Evolutionary conservation across 345 rosid genomes (phyloP).

Genomic region (Corymbia maculata): DNA sequence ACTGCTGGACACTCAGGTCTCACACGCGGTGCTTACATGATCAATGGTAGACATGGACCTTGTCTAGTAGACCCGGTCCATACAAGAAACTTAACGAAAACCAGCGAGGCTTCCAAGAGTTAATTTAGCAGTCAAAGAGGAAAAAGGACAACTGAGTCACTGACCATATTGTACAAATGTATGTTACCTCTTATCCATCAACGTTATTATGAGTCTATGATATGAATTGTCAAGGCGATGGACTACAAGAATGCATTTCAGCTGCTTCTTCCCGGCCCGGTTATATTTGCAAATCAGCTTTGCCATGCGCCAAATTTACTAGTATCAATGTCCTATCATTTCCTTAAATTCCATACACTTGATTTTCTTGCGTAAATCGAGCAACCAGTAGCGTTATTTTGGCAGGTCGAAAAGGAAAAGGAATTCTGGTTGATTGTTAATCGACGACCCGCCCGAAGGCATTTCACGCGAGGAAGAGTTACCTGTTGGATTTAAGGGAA

Average conservation of each 20-base stretch:
- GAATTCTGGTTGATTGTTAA: not conserved
- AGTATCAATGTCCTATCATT: not conserved
- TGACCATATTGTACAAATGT: not conserved
- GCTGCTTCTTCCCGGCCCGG: not conserved
- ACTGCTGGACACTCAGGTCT: not conserved
- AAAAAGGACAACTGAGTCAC: not conserved
- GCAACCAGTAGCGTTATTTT: not conserved
- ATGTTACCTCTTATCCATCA: not conserved
- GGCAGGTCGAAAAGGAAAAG: not conserved
- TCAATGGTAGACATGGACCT: not conserved
- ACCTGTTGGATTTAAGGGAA: not conserved
- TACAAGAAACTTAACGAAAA: not conserved
- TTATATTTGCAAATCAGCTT: not conserved
- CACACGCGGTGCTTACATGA: not conserved
- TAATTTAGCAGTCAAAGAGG: not conserved
- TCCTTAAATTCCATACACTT: not conserved
- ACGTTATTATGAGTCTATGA: not conserved
- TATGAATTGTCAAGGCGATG: not conserved
- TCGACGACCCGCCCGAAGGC: not conserved
- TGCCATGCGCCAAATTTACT: not conserved
- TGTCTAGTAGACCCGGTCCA: not conserved
- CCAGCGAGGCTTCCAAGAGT: not conserved
- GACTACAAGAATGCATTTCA: not conserved
- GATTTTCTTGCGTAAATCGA: not conserved
- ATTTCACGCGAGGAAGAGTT: not conserved